Evolutionary conservation across 805 yeast genomes (phyloP), one percentile per base, ranked within the genome.

Genomic region (Grigorovia humatica): DNA sequence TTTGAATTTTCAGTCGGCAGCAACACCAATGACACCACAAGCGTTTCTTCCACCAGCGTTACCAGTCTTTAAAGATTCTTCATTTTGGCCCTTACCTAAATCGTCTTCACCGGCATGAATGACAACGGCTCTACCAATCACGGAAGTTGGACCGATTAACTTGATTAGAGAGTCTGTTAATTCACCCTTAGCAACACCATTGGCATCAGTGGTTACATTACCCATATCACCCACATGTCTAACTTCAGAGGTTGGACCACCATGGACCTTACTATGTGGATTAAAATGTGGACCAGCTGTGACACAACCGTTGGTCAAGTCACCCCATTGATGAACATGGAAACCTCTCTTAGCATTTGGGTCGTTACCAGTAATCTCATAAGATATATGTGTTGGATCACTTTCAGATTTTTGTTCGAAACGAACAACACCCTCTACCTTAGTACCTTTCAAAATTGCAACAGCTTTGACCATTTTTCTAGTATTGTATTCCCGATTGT

Each of bases 301-400:
- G 55, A 96, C 91, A 77, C 99, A 93, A 60, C 99, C 99, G 71
- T 93, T 93, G 74, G 99, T 63, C 55, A 66, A 88, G 78, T 93
- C 99, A 76, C 99, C 99, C 66, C 93, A 93, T 69, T 88, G 85
- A 74, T 93, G 99, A 68, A 93, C 76, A 79, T 93, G 99, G 96
- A 93, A 91, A 50, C 99, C 99, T 74, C 96, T 83, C 69, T 78
- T 74, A 49, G 96, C 91, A 65, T 87, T 84, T 55, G 97, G 76
- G 59, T 81, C 83, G 73, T 89, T 88, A 70, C 99, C 99, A 53
- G 80, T 65, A 68, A 93, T 86, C 65, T 91, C 95, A 82, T 88
- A 93, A 20, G 89, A 62, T 61, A 93, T 78, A 47, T 88, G 84
- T 66, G 96, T 88, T 71, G 95, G 95, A 42, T 79, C 89, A 51